Conservation (phyloP, 352 stramenopile species). For the Phytophthora chlamydospora region DNA sequence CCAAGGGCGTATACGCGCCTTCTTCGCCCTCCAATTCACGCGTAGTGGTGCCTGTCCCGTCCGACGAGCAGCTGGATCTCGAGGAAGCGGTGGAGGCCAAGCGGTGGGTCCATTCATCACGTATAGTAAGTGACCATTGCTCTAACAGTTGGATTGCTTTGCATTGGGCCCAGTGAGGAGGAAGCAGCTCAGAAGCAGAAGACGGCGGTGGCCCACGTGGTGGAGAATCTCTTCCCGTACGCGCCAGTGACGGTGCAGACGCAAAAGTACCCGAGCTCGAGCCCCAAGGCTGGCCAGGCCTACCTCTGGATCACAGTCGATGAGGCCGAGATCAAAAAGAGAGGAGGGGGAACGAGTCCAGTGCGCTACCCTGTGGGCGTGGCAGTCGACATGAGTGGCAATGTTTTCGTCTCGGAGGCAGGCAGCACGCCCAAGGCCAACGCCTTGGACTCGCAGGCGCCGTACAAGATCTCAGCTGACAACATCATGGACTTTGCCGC, state of each 20-base stretch:
- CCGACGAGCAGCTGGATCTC: slow-evolving; percentile 56
- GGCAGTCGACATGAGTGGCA: slow-evolving; percentile 69
- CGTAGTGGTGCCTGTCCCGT: slow-evolving; percentile 19
- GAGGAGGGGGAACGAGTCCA: slow-evolving; percentile 42
- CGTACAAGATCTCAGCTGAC: slow-evolving; percentile 63
- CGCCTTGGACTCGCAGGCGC: slow-evolving; percentile 20
- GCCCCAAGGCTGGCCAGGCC: slow-evolving; percentile 61
- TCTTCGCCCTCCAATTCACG: slow-evolving; percentile 26
- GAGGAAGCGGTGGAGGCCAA: slow-evolving; percentile 68
- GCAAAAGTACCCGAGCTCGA: slow-evolving; percentile 66
- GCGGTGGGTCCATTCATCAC: slow-evolving; percentile 26
- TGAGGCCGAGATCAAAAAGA: slow-evolving; percentile 66
- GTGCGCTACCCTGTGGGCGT: slow-evolving; percentile 74
- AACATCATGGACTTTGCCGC: slow-evolving; percentile 66
- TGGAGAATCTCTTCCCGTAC: slow-evolving; percentile 83
- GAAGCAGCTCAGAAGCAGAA: slow-evolving; percentile 57
- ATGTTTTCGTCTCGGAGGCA: slow-evolving; percentile 73
- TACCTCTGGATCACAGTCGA: slow-evolving; percentile 84
- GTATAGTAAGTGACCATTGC: not conserved
- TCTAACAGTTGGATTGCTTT: slow-evolving; percentile 4
- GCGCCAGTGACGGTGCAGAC: slow-evolving; percentile 76
- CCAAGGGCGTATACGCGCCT: slow-evolving; percentile 29
- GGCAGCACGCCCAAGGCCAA: slow-evolving; percentile 27
- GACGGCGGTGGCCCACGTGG: slow-evolving; percentile 62
- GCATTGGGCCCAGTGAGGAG: slow-evolving; percentile 41